phyloP scores from a whole-genome alignment of 1,284 basidiomycete genomes.

The Puccinia hordei region DNA sequence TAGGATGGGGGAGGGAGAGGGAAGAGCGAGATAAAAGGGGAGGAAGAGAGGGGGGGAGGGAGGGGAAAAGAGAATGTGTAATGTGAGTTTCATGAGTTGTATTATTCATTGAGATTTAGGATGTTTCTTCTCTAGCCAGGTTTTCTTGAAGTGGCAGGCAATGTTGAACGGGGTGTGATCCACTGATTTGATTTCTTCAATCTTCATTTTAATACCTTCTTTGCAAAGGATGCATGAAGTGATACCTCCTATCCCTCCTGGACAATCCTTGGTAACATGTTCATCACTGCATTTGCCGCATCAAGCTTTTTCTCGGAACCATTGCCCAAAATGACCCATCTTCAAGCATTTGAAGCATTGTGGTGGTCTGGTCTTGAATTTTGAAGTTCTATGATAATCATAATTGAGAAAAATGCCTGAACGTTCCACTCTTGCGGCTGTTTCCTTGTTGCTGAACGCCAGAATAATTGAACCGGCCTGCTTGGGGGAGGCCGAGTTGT shows the following conservation, averaged over 20 bases:
- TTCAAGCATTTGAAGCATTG: conserved; percentile 17
- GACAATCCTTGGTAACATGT: conserved; percentile 4
- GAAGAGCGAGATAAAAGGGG: no score
- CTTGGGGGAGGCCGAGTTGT: not conserved
- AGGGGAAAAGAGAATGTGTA: no score
- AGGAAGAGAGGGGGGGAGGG: no score
- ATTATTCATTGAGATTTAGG: no score
- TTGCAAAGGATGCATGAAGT: not conserved
- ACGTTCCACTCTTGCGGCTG: not conserved
- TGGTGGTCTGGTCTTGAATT: no score
- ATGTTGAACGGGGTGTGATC: not conserved
- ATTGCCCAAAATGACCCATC: not conserved
- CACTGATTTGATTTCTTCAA: no score
- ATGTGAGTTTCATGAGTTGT: no score
- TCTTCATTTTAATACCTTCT: not conserved
- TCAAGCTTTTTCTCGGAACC: not conserved
- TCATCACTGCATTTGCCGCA: conserved; percentile 10
- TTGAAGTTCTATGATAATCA: no score
- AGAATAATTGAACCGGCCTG: not conserved
- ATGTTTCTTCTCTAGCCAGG: not conserved
- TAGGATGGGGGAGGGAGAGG: no score
- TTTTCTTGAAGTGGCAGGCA: not conserved
- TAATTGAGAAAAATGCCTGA: no score
- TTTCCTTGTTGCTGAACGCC: not conserved
- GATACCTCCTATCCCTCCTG: not conserved